Conservation (phyloP, 2,329 filamentous ascomycete species). For the Trichoderma sp. region DNA sequence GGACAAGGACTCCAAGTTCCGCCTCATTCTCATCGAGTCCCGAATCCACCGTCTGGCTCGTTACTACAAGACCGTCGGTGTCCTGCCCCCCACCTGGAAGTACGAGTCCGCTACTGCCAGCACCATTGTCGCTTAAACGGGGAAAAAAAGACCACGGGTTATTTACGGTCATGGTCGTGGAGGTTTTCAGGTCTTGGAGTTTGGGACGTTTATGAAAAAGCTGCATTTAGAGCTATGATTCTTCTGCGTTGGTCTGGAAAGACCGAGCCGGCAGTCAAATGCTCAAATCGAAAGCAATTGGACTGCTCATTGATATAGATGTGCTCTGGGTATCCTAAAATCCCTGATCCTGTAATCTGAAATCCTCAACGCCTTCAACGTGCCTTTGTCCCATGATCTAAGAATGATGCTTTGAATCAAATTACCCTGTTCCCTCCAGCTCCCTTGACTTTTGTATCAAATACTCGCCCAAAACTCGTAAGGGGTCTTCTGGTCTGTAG, state of each 20-base stretch:
- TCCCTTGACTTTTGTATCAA: conserved; percentile 68
- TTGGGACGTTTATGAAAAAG: conserved; percentile 44
- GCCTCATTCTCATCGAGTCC: conserved; percentile 99
- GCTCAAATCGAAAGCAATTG: conserved; percentile 40
- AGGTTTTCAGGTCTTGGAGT: conserved; percentile 47
- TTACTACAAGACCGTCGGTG: conserved; percentile 97
- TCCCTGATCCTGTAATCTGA: conserved; percentile 20
- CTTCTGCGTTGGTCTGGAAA: conserved; percentile 40
- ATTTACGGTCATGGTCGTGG: conserved; percentile 27
- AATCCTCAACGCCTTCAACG: conserved; percentile 19
- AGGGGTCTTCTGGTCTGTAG: conserved; percentile 63
- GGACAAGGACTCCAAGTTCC: conserved; percentile 99
- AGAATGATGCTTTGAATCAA: conserved; percentile 1
- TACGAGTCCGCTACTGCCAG: conserved; percentile 97
- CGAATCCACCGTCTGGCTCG: conserved; percentile 99
- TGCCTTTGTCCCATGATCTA: conserved; percentile 15
- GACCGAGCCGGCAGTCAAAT: conserved; percentile 35
- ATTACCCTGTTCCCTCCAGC: conserved; percentile 48
- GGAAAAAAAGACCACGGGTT: conserved; percentile 9
- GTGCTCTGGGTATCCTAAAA: conserved; percentile 26
- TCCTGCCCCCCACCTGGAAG: conserved; percentile 91
- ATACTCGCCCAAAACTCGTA: conserved; percentile 70
- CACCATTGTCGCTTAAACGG: conserved; percentile 71
- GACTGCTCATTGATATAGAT: conserved; percentile 34
- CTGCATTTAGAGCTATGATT: conserved; percentile 49